Evolutionary conservation across 2,329 filamentous ascomycete species (phyloP), one percentile per base, ranked within the genome.

Genomic region (Trichoderma harzianum): DNA sequence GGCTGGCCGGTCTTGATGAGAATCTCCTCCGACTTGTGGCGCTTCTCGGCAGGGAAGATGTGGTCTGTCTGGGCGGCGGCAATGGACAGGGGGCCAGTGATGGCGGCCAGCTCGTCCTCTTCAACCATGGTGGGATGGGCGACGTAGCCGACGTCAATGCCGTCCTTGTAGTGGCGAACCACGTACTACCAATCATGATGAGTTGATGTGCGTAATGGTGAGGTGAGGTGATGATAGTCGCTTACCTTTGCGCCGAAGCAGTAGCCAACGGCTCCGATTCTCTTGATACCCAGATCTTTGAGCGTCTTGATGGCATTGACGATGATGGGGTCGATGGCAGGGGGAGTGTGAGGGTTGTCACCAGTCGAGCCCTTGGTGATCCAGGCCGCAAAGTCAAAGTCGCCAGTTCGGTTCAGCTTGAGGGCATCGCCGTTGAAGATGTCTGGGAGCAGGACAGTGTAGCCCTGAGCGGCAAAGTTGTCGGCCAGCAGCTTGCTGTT

Each of bases 51-150:
- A 2, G 90, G 86, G 84, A 92, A 92, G 79, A 92, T 90, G 16
- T 73, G n/a, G 78, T 92, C 91, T 26, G 84, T 88, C 83, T 92
- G 89, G 75, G 85, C 86, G 11, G 86, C 90, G 57, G 90, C 85
- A 76, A 94, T 92, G 69, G 90, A 90, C 6, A 93, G 82, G 0
- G 92, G 92, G 0, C 88, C 89, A n/a, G 84, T 84, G 76, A 94
- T 90, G 62, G 85, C 87, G 18, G 83, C 83, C 63, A 94, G 86
- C 81, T 94, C 92, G 3, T 89, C 88, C 73, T 89, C 84, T 7
- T 88, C 85, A 34, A 96, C 88, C 76, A 94, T 94, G 30, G 89
- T 92, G 0, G 93, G 93, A 81, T 96, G 93, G 1, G 93, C 93
- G 21, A 89, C 82, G 82, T 87, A 96, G 51, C 92, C 93, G 68